A percentile compares a stretch with the other conserved stretches of the same genome.
These are phyloP conservation scores for Xylogone sp. DNA, from an alignment of 2,329 filamentous ascomycete genomes.

Conservation along the genomic window DNA sequence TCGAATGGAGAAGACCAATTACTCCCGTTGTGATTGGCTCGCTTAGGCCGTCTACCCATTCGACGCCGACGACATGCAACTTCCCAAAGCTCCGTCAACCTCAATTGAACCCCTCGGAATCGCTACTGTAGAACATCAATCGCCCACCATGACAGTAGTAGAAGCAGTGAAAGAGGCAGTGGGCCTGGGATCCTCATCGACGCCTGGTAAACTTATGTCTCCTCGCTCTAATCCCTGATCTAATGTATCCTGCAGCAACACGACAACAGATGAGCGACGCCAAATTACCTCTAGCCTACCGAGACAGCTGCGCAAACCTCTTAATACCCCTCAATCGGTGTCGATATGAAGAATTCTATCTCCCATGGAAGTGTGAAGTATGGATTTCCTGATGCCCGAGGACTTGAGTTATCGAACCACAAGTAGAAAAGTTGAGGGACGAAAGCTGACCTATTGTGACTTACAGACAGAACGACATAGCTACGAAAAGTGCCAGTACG, in stretches of 20 bases:
- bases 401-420: no score
- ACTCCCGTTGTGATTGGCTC: not conserved
- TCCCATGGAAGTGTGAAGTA: slow-evolving; percentile 98
- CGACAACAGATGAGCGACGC: slow-evolving; percentile 93
- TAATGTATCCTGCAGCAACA: slow-evolving; percentile 58
- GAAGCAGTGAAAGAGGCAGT: slow-evolving; percentile 45
- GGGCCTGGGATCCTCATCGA: slow-evolving; percentile 33
- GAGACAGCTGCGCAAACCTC: slow-evolving; percentile 92
- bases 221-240: slow-evolving; percentile 1
- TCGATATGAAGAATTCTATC: slow-evolving; percentile 85
- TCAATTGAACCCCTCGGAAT: not conserved
- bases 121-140: slow-evolving; percentile 1
- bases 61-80: not conserved
- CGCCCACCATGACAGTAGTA: slow-evolving; percentile 37
- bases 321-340: slow-evolving; percentile 95
- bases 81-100: not conserved
- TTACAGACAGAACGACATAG: slow-evolving; percentile 86
- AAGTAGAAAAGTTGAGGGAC: not conserved
- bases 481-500: slow-evolving; percentile 99
- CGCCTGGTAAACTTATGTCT: slow-evolving; percentile 17
- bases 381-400: not conserved
- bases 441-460: slow-evolving; percentile 9
- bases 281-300: slow-evolving; percentile 81
- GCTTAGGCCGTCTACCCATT: not conserved
- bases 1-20: no score